Percentiles rank a stretch among this genome's conserved stretches.
Conservation (phyloP, 352 stramenopile genomes). For the Phytophthora chlamydospora region DNA sequence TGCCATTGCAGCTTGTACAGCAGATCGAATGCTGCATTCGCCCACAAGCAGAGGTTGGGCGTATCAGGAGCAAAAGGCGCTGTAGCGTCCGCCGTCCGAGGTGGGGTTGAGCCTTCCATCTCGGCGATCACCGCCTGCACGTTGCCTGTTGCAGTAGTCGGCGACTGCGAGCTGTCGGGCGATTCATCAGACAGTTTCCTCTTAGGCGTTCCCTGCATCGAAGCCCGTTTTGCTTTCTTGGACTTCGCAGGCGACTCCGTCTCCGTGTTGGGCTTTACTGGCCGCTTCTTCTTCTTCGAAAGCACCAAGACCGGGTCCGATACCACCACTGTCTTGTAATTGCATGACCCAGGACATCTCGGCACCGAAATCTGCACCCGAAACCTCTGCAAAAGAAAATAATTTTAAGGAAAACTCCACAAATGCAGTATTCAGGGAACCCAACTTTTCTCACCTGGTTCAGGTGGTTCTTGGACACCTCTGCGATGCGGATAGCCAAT, state of each 20-base stretch:
- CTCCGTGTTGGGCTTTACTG: constrained; percentile 54
- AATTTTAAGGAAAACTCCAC: neutral
- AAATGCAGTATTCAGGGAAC: neutral
- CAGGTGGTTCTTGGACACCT: constrained; percentile 86
- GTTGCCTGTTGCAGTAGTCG: constrained; percentile 17
- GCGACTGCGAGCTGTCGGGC: constrained; percentile 23
- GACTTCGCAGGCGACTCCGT: constrained; percentile 32
- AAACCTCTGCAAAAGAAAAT: constrained; percentile 47
- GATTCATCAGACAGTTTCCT: constrained; percentile 14
- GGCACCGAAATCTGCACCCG: constrained; percentile 62
- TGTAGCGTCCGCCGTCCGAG: constrained; percentile 4
- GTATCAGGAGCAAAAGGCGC: constrained; percentile 50
- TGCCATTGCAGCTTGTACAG: constrained; percentile 75
- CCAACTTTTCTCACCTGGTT: constrained; percentile 58
- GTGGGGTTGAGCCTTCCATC: constrained; percentile 32
- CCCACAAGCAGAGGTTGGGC: constrained; percentile 69
- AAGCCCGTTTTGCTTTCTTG: constrained; percentile 55
- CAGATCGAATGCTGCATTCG: constrained; percentile 78
- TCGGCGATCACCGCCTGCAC: constrained; percentile 37
- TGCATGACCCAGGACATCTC: constrained; percentile 36
- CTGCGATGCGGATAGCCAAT: constrained; percentile 71
- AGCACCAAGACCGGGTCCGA: constrained; percentile 64
- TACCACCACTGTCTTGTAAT: constrained; percentile 34
- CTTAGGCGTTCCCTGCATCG: constrained; percentile 3
- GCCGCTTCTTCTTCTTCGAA: constrained; percentile 81